phyloP scores from a whole-genome alignment of 192 early-diverging fungal genomes.

The Linnemannia hyalina region DNA sequence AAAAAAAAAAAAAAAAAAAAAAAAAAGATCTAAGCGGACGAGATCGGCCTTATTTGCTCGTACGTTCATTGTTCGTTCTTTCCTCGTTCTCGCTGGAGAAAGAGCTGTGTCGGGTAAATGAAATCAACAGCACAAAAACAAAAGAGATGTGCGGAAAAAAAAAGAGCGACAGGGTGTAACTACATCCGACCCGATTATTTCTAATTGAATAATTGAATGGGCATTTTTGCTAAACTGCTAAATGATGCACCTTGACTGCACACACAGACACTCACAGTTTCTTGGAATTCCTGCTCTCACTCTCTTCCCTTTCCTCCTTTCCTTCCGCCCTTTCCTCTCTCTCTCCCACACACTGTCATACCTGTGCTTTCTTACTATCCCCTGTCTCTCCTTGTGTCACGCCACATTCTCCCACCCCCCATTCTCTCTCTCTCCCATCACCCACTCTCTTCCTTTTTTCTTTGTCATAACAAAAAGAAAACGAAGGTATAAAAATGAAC shows the following conservation, averaged over 20 bases:
- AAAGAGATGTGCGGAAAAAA: too few relatives aligned
- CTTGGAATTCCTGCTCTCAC: not conserved
- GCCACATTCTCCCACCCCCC: not conserved
- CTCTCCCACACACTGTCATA: not conserved
- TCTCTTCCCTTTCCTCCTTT: not conserved
- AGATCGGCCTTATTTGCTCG: too few relatives aligned
- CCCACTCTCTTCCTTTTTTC: not conserved
- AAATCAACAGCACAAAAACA: too few relatives aligned
- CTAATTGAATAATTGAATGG: not conserved
- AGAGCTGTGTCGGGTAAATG: too few relatives aligned
- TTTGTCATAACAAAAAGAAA: too few relatives aligned
- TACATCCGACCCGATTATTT: not conserved
- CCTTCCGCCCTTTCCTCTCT: not conserved
- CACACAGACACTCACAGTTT: not conserved
- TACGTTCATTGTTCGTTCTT: too few relatives aligned
- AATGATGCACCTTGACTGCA: not conserved
- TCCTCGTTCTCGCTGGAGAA: too few relatives aligned
- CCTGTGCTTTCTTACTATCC: not conserved
- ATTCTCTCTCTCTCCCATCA: not conserved
- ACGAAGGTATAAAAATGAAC: not conserved
- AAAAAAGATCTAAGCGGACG: too few relatives aligned
- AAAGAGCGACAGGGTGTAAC: too few relatives aligned
- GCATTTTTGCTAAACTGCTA: not conserved
- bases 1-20: too few relatives aligned
- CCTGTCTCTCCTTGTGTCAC: not conserved